Conservation (phyloP, 331 rosid genomes). For the Quercus lobata region DNA sequence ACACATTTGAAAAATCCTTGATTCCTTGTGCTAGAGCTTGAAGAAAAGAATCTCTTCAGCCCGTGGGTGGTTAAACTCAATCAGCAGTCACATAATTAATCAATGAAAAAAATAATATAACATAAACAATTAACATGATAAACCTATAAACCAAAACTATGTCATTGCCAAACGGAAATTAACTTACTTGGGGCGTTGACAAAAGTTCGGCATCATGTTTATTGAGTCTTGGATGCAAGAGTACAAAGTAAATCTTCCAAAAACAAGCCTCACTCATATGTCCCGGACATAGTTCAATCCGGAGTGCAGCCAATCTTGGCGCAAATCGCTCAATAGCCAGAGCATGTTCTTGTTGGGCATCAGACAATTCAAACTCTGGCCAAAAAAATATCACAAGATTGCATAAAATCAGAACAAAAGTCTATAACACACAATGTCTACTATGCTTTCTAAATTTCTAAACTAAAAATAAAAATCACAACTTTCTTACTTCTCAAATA, state of each 20-base stretch:
- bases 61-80: neutral
- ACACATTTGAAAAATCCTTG: neutral
- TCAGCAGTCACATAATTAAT: neutral
- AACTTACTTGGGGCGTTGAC: conserved; percentile 73
- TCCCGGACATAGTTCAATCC: conserved; percentile 83
- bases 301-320: conserved; percentile 73
- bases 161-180: neutral
- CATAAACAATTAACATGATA: neutral
- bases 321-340: conserved; percentile 74
- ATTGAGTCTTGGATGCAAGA: conserved; percentile 65
- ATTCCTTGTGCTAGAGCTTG: neutral
- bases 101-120: neutral
- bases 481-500: neutral
- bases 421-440: neutral
- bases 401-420: conserved; percentile 1
- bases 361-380: conserved; percentile 75
- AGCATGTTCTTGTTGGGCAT: conserved; percentile 85
- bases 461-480: neutral
- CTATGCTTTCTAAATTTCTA: neutral
- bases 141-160: neutral
- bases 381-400: neutral
- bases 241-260: conserved; percentile 93
- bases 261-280: conserved; percentile 83
- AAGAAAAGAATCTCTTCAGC: neutral
- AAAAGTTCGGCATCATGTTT: conserved; percentile 60